These are phyloP conservation scores for Globisporangium polare DNA, from an alignment of 352 stramenopile species.

Conservation along the genomic window DNA sequence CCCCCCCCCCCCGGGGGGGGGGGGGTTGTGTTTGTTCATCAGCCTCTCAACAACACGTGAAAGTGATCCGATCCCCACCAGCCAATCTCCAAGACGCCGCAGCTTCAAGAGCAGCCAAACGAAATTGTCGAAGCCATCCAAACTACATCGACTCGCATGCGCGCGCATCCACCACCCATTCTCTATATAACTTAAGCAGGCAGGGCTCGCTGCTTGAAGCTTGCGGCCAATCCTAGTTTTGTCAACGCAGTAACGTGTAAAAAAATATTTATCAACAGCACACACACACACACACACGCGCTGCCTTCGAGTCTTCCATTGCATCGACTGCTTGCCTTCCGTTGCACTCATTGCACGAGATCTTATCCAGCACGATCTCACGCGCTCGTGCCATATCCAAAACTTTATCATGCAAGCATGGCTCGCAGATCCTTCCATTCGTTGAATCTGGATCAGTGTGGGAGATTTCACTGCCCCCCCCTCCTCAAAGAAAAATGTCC, in stretches of 20 bases:
- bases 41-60: not conserved
- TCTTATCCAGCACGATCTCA: not conserved
- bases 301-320: not conserved
- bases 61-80: constrained; percentile 5
- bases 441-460: not conserved
- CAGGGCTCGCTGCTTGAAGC: not conserved
- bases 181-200: constrained; percentile 8
- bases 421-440: not conserved
- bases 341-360: not conserved
- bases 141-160: constrained; percentile 1
- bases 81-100: not conserved
- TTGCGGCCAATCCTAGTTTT: not conserved
- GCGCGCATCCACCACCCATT: not conserved
- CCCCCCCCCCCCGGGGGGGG: too few species aligned
- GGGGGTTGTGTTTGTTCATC: too few species aligned
- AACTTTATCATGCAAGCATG: too few species aligned
- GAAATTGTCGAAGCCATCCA: constrained; percentile 6
- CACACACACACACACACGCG: not conserved
- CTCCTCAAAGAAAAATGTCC: not conserved
- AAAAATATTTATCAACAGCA: constrained; percentile 1
- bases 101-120: not conserved
- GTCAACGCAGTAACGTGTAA: not conserved
- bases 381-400: not conserved
- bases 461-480: not conserved
- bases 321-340: too few species aligned